Evolutionary conservation across 805 yeast genomes (phyloP).

Genomic region (Hanseniaspora lachancei): DNA sequence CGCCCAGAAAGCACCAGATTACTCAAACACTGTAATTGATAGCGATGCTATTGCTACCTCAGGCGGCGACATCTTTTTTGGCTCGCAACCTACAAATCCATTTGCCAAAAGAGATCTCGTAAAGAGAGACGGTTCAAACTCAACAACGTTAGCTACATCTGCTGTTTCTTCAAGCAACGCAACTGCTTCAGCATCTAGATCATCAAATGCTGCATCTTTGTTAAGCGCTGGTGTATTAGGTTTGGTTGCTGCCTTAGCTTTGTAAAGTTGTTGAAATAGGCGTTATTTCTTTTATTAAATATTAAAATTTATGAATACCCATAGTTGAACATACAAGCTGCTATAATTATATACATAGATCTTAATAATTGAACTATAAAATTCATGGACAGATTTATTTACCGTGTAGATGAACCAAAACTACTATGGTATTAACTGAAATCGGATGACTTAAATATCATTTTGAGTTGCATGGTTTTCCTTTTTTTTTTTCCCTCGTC

Average conservation of each 20-base stretch:
- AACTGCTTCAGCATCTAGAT: neutral
- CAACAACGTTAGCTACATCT: neutral
- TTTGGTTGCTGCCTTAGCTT: neutral
- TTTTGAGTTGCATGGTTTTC: too few species aligned
- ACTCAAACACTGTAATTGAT: constrained; percentile 33
- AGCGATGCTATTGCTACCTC: constrained; percentile 17
- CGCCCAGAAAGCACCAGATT: constrained; percentile 37
- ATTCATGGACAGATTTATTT: too few species aligned
- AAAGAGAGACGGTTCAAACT: neutral
- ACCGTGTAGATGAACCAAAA: too few species aligned
- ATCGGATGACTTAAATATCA: too few species aligned
- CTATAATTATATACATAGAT: too few species aligned
- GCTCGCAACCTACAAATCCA: constrained; percentile 1
- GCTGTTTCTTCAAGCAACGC: neutral
- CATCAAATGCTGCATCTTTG: neutral
- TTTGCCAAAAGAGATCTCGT: constrained; percentile 1
- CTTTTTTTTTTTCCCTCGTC: too few species aligned
- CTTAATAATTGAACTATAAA: too few species aligned
- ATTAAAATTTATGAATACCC: too few species aligned
- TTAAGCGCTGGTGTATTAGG: neutral
- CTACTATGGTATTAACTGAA: too few species aligned
- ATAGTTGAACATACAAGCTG: neutral
- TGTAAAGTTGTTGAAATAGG: neutral
- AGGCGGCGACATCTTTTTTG: constrained; percentile 24
- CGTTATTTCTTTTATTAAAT: neutral